A percentile compares a stretch with the other conserved stretches of the same genome.
Evolutionary conservation across 2,329 filamentous ascomycete species (phyloP).

Genomic region (Madurella mycetomatis): DNA sequence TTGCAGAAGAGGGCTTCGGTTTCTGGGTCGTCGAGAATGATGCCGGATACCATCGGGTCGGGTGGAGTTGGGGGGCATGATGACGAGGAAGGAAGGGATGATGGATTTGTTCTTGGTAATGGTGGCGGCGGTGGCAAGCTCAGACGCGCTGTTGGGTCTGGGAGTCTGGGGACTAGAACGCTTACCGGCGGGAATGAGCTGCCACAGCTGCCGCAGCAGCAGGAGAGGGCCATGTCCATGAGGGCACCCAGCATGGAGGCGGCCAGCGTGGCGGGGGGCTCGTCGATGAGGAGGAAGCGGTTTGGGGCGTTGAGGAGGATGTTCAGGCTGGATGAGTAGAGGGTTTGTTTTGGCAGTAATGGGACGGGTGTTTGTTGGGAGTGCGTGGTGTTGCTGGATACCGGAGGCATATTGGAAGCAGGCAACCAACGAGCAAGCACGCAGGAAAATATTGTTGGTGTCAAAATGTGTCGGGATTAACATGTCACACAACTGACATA

Average conservation of each 20-base stretch:
- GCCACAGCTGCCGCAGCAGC: conserved; percentile 26
- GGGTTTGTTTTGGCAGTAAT: conserved; percentile 26
- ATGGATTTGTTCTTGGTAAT: conserved; percentile 11
- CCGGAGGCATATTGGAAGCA: background rate
- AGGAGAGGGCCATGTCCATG: conserved; percentile 37
- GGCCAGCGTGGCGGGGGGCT: conserved; percentile 13
- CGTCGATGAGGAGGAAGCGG: conserved; percentile 55
- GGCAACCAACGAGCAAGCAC: background rate
- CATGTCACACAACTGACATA: no score
- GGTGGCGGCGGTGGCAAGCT: background rate
- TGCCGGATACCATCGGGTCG: background rate
- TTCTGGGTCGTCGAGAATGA: background rate
- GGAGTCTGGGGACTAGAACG: conserved; percentile 26
- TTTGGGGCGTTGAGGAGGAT: conserved; percentile 63
- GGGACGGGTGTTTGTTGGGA: no score
- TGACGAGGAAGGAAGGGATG: background rate
- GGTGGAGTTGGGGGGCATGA: background rate
- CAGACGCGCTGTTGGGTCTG: conserved; percentile 34
- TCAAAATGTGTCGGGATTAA: no score
- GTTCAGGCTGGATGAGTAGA: conserved; percentile 48
- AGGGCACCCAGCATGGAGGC: conserved; percentile 24
- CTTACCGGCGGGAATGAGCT: conserved; percentile 18
- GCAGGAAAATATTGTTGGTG: background rate
- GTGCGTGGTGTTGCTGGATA: background rate
- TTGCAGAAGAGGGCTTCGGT: conserved; percentile 16